Percentiles rank a stretch among this genome's conserved stretches.
These are phyloP conservation scores for Rhodotorula sp. DNA, from an alignment of 1,284 basidiomycete genomes.

Conservation along the genomic window DNA sequence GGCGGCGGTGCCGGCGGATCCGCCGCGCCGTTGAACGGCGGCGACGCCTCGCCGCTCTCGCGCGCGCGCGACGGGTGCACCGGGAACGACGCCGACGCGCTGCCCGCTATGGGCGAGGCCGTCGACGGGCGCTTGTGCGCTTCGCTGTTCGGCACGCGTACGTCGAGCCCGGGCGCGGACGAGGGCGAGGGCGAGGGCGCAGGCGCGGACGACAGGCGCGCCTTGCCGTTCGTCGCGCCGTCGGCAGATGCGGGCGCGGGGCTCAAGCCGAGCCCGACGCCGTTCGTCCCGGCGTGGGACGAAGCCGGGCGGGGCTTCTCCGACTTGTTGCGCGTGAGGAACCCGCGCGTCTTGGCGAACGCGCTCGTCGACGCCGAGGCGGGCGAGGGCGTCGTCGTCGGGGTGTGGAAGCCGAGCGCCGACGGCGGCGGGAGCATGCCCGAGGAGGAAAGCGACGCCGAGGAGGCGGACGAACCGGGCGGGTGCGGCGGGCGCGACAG, in stretches of 20 bases:
- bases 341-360: slow-evolving; percentile 11
- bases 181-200: not conserved
- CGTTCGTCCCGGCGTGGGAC: slow-evolving; percentile 4
- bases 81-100: slow-evolving; percentile 5
- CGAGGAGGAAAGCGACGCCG: not conserved
- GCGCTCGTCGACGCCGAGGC: slow-evolving; percentile 1
- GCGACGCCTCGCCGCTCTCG: not conserved
- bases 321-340: slow-evolving; percentile 10
- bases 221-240: not conserved
- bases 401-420: not conserved
- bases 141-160: not conserved
- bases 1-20: not conserved
- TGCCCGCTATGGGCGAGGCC: slow-evolving; percentile 10
- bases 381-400: not conserved
- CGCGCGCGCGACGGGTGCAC: not conserved
- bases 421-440: slow-evolving; percentile 2
- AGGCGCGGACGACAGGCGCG: slow-evolving; percentile 4
- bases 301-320: slow-evolving; percentile 1
- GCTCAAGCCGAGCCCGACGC: slow-evolving; percentile 15
- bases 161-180: too few species aligned
- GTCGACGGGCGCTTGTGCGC: slow-evolving; percentile 10
- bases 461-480: not conserved
- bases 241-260: not conserved
- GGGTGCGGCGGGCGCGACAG: not conserved
- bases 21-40: not conserved